Evolutionary conservation across 2,329 filamentous ascomycete species (phyloP), one percentile per base, ranked within the genome.

Genomic region (Hymenotorrendiella dingleyae): DNA sequence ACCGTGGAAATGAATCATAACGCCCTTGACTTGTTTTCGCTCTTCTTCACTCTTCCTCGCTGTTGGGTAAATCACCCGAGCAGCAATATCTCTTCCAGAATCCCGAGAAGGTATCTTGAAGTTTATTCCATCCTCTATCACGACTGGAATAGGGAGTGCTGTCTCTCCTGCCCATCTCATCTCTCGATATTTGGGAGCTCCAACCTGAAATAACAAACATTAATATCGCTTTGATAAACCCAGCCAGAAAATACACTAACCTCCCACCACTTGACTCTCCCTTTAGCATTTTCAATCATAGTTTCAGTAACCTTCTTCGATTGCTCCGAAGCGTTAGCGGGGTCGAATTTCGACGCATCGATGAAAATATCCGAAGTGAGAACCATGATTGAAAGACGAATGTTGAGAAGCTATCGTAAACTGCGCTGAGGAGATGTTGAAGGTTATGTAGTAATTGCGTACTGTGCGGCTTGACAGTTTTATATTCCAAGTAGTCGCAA

Each of bases 1-100:
- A n/a, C 73, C 76, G 54, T 80, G 76, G 34, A 79, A 71, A 55
- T 80, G 74, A 48, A 76, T 58, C 51, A 74, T 68, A 2, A 76
- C 61, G 1, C 70, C 72, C 41, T 64, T 59, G 4, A 65, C 69
- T 19, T 67, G 62, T n/a, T 66, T 64, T 1, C 75, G 74, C 36
- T 64, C 65, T 46, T 77, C 71, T 3, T 73, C 63, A 6, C 36
- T 52, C 32, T 43, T 51, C 17, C 52, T 51, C 24, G 36, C 30
- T 11, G 28, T 34, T 5, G 56, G 57, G 40, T 52, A 56, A 4
- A 22, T 44, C 23, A 48, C 47, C 23, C 74, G 68, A 42, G 70
- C 74, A 1, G 73, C 69, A 11, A 81, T 76, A 6, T 60, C 52
- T 24, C 76, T 65, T 3, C 66, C 69, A 0, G 56, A 12, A 3